Evolutionary conservation across 2,329 filamentous ascomycete genomes (phyloP).

Genomic region (Cladosporium sp.): DNA sequence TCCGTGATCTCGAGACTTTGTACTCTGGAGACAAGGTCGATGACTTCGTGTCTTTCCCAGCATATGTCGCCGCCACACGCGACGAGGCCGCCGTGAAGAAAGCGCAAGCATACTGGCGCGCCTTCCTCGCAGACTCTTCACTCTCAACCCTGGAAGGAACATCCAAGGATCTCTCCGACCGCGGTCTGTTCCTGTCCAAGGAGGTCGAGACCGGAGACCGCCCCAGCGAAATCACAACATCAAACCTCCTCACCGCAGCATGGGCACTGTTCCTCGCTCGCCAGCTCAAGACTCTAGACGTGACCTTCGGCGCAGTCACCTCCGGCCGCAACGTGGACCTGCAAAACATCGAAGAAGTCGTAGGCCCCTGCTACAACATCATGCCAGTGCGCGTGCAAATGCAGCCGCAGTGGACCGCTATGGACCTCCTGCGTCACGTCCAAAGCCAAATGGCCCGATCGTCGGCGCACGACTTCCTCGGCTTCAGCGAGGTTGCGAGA

Average conservation of each 20-base stretch:
- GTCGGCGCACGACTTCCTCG: constrained; percentile 39
- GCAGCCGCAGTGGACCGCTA: constrained; percentile 43
- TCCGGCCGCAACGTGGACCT: constrained; percentile 63
- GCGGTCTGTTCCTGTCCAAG: constrained; percentile 9
- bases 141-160: neutral
- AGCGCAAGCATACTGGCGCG: constrained; percentile 22
- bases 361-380: constrained; percentile 68
- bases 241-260: constrained; percentile 55
- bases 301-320: constrained; percentile 64
- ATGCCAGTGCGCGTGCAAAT: constrained; percentile 63
- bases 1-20: constrained; percentile 55
- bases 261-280: constrained; percentile 59
- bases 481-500: constrained; percentile 38
- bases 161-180: neutral
- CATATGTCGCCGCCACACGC: constrained; percentile 7
- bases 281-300: constrained; percentile 51
- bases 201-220: constrained; percentile 2
- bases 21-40: constrained; percentile 23
- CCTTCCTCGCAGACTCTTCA: constrained; percentile 10
- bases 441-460: constrained; percentile 39
- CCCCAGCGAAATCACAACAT: constrained; percentile 28
- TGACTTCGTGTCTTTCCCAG: constrained; percentile 12
- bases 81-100: neutral
- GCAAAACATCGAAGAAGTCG: constrained; percentile 55
- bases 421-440: constrained; percentile 37